Conservation (phyloP, 2,329 filamentous ascomycete genomes). For the Pyrenochaeta sp. region DNA sequence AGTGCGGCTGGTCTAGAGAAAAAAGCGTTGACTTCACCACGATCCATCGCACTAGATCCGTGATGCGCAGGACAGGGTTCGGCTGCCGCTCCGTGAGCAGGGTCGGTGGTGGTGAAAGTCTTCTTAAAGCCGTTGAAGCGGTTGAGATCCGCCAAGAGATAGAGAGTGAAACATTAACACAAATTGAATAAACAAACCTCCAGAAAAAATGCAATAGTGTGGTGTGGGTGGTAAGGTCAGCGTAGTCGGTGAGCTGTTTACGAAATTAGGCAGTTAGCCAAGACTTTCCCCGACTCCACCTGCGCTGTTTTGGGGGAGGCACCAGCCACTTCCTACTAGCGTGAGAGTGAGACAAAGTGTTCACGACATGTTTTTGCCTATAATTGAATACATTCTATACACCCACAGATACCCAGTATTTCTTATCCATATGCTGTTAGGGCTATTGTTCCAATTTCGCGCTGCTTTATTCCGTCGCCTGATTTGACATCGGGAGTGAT, state of each 20-base stretch:
- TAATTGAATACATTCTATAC: no score
- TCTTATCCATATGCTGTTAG: no score
- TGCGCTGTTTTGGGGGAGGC: no score
- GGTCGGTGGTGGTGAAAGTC: constrained; percentile 25
- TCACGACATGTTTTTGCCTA: no score
- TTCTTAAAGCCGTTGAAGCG: constrained; percentile 30
- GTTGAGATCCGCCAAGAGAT: constrained; percentile 22
- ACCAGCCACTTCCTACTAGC: no score
- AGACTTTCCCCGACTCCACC: no score
- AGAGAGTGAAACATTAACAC: constrained; percentile 24
- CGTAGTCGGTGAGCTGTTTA: constrained; percentile 28
- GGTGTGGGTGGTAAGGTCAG: constrained; percentile 18
- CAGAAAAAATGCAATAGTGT: constrained; percentile 14
- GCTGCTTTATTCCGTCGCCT: no score
- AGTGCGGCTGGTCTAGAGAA: constrained; percentile 11
- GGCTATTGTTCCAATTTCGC: no score
- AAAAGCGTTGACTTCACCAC: constrained; percentile 14
- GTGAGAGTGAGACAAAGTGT: no score
- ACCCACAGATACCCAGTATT: no score
- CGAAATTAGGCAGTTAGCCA: no score
- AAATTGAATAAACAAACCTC: constrained; percentile 5
- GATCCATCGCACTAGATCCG: constrained; percentile 28
- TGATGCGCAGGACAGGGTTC: constrained; percentile 15
- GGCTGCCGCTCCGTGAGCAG: constrained; percentile 17
- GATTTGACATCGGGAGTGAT: no score